Conservation (phyloP, 2,329 filamentous ascomycete species). For the Aspergillus felis region DNA sequence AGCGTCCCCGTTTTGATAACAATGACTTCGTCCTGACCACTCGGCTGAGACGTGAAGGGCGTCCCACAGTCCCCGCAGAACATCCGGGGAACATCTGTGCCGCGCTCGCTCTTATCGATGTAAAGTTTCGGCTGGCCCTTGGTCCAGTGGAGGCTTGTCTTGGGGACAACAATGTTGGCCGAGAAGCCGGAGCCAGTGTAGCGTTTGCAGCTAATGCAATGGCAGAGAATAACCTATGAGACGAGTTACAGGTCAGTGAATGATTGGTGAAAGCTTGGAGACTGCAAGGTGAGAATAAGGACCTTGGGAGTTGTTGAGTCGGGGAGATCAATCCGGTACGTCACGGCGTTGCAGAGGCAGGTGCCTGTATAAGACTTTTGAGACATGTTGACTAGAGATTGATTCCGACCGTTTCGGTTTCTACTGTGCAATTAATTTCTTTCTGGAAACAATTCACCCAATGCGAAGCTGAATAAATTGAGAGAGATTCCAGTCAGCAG, state of each 20-base stretch:
- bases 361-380: constrained; percentile 9
- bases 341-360: constrained; percentile 12
- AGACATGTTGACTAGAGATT: constrained; percentile 6
- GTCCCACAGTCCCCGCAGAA: constrained; percentile 23
- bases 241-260: neutral
- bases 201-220: constrained; percentile 24
- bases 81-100: constrained; percentile 9
- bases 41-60: constrained; percentile 15
- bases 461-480: neutral
- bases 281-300: neutral
- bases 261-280: neutral
- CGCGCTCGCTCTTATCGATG: constrained; percentile 10
- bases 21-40: constrained; percentile 2
- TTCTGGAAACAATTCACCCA: neutral
- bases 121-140: constrained; percentile 18
- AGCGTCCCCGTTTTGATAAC: constrained; percentile 21
- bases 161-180: constrained; percentile 18
- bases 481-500: neutral
- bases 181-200: constrained; percentile 24
- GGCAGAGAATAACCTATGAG: constrained; percentile 17
- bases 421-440: no score
- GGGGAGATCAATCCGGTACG: constrained; percentile 14
- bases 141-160: constrained; percentile 13
- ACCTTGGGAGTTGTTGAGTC: constrained; percentile 15
- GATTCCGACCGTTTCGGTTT: neutral